Evolutionary conservation across 2,329 filamentous ascomycete species (phyloP), one percentile per base, ranked within the genome.

Genomic region (Penicillium fuscoglaucum): DNA sequence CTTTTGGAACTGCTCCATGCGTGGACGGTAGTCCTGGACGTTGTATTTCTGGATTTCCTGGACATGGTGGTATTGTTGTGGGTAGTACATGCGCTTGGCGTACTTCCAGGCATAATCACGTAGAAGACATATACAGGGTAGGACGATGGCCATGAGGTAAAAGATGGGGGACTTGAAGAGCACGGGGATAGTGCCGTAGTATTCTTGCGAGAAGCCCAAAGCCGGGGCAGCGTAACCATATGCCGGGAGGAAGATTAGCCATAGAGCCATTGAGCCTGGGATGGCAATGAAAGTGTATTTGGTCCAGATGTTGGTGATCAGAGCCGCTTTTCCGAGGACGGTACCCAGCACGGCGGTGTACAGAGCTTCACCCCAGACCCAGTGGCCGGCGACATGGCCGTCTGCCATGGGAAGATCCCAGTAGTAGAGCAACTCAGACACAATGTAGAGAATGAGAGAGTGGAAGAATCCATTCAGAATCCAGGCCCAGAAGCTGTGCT

Each of bases 1-100:
- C 79, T 99, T 99, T 79, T 99, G 95, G 82, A 99, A 99, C 78
- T 99, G 95, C 72, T 99, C 95, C 95, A 99, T 99, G 72, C 95
- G 88, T 61, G 95, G 95, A 72, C 95, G 84, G 78, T 99, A 99
- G 79, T 99, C 95, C 79, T 99, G 95, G 60, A 99, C 96, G 70
- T 99, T 99, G 80, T 98, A 99, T 79, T 99, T 99, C 77, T 99
- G 95, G 68, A 99, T 99, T 80, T 99, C 95, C 77, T 99, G 95
- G 63, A 99, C 95, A 75, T 99, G 95, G 69, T 99, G 95, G 72
- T 99, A 99, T 44, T 91, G 87, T 78, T 97, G 90, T 24, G 95
- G 95, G 67, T 88, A 89, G 79, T 98, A 99, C 92, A 99, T 97
- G 65, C 95, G 86, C 82, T 96, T 97, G 61, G 86, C 87, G 68